Conservation (phyloP, 2,329 filamentous ascomycete species). For the Pleurostoma richardsiae region DNA sequence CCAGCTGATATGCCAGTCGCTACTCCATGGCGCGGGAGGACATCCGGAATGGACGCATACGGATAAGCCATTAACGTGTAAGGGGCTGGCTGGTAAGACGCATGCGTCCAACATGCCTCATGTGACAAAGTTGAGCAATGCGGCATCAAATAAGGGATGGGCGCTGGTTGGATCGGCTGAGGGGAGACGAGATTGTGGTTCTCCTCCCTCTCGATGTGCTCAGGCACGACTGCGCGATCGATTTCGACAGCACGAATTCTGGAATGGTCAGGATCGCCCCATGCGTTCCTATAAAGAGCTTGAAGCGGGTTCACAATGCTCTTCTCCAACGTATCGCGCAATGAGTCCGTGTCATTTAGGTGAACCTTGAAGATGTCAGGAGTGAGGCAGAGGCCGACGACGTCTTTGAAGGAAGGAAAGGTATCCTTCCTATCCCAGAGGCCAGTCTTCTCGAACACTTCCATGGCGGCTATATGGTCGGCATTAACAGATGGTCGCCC, state of each 20-base stretch:
- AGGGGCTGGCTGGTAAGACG: no score
- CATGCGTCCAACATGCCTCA: no score
- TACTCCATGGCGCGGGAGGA: no score
- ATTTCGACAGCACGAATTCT: background rate
- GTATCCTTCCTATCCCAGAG: background rate
- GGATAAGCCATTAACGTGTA: no score
- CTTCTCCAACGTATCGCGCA: background rate
- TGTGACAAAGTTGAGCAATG: no score
- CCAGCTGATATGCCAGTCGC: no score
- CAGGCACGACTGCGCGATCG: background rate
- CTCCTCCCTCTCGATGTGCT: no score
- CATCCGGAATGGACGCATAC: no score
- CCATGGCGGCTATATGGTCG: background rate
- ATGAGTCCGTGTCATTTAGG: background rate
- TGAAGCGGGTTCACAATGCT: background rate
- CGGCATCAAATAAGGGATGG: no score
- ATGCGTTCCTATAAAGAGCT: constrained; percentile 1
- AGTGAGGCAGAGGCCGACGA: background rate
- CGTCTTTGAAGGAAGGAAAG: background rate
- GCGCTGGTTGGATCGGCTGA: no score
- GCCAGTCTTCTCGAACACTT: background rate
- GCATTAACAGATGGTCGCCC: background rate
- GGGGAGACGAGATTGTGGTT: no score
- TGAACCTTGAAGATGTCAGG: background rate
- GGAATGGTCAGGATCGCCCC: background rate